Percentiles rank a stretch among this genome's conserved stretches.
Conservation (phyloP, 257 asterid genomes). For the Thymus mandschuricus region DNA sequence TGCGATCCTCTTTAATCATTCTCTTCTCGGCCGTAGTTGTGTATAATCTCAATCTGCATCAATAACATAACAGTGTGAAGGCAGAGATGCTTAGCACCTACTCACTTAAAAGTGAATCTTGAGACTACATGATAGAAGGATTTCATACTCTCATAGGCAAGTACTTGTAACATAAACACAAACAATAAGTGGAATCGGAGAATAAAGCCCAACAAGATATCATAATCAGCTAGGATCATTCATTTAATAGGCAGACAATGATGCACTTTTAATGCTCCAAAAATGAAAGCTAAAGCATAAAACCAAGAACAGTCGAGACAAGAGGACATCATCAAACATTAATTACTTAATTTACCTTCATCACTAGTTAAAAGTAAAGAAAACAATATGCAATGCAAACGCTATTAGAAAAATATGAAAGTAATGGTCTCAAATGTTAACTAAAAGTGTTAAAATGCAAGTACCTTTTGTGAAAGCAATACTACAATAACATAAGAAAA, state of each 20-base stretch:
- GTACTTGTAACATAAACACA: not conserved
- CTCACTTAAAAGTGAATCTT: not conserved
- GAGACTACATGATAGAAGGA: not conserved
- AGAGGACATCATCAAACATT: not conserved
- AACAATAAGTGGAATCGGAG: not conserved
- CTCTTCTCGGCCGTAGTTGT: slow-evolving; percentile 84
- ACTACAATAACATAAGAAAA: not conserved
- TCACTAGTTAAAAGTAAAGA: not conserved
- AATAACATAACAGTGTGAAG: slow-evolving; percentile 10
- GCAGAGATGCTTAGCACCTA: not conserved
- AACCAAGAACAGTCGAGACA: not conserved
- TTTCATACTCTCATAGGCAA: not conserved
- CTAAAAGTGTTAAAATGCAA: not conserved
- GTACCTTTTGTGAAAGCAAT: not conserved
- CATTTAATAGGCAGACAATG: slow-evolving; percentile 6
- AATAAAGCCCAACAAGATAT: slow-evolving; percentile 7
- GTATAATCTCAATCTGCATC: slow-evolving; percentile 83
- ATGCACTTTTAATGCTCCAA: not conserved
- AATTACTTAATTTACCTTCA: slow-evolving; percentile 3
- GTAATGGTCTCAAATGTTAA: not conserved
- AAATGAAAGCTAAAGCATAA: not conserved
- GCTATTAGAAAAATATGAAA: not conserved
- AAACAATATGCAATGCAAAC: not conserved
- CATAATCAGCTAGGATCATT: slow-evolving; percentile 14
- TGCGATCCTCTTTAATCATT: slow-evolving; percentile 42